Evolutionary conservation across 129 eudicot species (phyloP).

Genomic region (Artemisia tridentata): DNA sequence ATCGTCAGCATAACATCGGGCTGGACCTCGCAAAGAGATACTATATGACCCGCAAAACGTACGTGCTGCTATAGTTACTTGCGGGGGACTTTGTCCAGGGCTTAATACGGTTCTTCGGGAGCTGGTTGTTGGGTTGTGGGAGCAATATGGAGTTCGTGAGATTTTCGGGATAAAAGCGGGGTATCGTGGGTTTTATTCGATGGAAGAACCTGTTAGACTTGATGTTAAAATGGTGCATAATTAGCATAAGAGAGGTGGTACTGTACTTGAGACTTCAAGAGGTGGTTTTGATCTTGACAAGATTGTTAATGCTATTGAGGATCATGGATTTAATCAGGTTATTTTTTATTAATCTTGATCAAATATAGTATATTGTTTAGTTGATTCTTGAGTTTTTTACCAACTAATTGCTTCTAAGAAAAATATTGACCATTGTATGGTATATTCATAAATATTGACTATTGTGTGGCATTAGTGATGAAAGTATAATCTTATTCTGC

Average conservation of each 20-base stretch:
- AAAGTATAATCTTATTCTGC: no score
- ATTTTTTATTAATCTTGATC: neutral
- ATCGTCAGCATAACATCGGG: constrained; percentile 53
- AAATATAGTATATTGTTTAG: no score
- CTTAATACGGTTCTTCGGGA: no score
- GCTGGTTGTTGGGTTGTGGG: no score
- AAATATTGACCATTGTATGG: no score
- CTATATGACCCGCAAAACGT: constrained; percentile 43
- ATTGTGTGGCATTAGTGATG: no score
- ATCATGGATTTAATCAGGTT: constrained; percentile 66
- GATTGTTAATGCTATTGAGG: constrained; percentile 68
- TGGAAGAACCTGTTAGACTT: constrained; percentile 41
- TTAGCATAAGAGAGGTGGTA: constrained; percentile 87
- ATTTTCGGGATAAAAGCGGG: constrained; percentile 67
- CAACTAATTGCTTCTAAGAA: no score
- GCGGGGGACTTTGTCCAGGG: constrained; percentile 78
- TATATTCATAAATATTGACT: no score
- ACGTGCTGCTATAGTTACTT: constrained; percentile 70
- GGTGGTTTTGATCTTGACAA: constrained; percentile 80
- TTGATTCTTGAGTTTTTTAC: no score
- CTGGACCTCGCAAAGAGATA: constrained; percentile 62
- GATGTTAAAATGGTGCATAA: constrained; percentile 63
- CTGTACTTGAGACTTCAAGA: constrained; percentile 74
- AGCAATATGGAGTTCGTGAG: no score
- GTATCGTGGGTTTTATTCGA: constrained; percentile 64